Evolutionary conservation across 1,284 basidiomycete genomes (phyloP).

Genomic region (Austropuccinia psidii): DNA sequence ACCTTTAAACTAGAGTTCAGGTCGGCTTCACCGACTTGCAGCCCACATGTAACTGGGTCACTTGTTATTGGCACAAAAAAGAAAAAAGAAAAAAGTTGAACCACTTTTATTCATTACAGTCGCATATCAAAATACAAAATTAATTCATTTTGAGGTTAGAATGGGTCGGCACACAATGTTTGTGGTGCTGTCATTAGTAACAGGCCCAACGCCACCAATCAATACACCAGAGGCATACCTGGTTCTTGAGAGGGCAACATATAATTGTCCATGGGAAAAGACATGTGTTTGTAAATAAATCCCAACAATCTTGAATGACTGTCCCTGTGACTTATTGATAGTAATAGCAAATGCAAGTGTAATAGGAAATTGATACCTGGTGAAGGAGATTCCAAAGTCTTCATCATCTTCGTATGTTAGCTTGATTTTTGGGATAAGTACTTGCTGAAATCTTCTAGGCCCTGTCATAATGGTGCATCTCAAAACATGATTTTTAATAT

Average conservation of each 20-base stretch:
- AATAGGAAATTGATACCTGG: background rate
- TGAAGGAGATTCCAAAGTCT: background rate
- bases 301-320: background rate
- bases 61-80: too few species aligned
- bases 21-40: too few species aligned
- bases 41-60: too few species aligned
- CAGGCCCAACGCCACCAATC: too few species aligned
- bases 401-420: background rate
- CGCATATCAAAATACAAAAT: too few species aligned
- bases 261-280: constrained; percentile 8
- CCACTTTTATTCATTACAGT: too few species aligned
- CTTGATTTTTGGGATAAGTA: background rate
- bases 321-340: constrained; percentile 16
- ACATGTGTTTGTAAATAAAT: background rate
- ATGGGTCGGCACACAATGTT: too few species aligned
- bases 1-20: too few species aligned
- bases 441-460: background rate
- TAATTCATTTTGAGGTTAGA: too few species aligned
- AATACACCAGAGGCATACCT: too few species aligned
- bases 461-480: background rate
- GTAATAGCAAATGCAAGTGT: background rate
- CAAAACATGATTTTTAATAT: background rate
- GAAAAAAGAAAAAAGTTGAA: too few species aligned
- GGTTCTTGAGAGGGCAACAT: background rate
- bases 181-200: too few species aligned